These are phyloP conservation scores for Mortierella sp. DNA, from an alignment of 371 early-diverging fungal genomes.

Conservation along the genomic window DNA sequence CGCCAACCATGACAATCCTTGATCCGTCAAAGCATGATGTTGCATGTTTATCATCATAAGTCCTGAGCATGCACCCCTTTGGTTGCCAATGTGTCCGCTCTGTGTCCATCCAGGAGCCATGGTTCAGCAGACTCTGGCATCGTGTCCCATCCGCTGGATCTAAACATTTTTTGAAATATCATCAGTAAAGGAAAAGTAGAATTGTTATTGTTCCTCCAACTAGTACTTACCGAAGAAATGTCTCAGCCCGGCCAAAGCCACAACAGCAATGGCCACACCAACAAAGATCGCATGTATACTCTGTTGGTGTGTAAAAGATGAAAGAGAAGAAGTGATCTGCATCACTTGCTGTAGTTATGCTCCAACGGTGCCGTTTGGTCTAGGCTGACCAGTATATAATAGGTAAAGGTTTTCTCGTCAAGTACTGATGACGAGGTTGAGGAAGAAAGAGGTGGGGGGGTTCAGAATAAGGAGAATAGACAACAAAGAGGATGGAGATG, in stretches of 20 bases:
- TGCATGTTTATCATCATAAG: slow-evolving; percentile 61
- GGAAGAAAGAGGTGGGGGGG: not conserved
- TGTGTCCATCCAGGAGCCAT: slow-evolving; percentile 60
- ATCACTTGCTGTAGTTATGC: slow-evolving; percentile 5
- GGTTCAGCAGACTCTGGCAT: slow-evolving; percentile 62
- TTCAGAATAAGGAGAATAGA: not conserved
- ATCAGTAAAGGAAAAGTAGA: not conserved
- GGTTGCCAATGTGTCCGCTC: slow-evolving; percentile 68
- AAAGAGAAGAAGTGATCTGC: slow-evolving; percentile 14
- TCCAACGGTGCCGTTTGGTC: not conserved
- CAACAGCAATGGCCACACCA: slow-evolving; percentile 12
- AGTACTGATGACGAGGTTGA: too few species aligned
- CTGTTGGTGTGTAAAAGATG: not conserved
- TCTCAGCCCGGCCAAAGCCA: slow-evolving; percentile 16
- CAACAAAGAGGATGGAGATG: too few species aligned
- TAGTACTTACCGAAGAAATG: slow-evolving; percentile 22
- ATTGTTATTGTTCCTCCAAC: not conserved
- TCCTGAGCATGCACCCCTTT: slow-evolving; percentile 68
- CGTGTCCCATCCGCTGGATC: slow-evolving; percentile 60
- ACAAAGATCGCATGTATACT: slow-evolving; percentile 20
- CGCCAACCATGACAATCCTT: slow-evolving; percentile 74
- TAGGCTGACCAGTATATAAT: too few species aligned
- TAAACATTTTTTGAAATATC: slow-evolving; percentile 14
- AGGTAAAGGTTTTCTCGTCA: too few species aligned
- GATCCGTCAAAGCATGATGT: slow-evolving; percentile 60